Percentiles rank a stretch among this genome's conserved stretches.
phyloP scores from a whole-genome alignment of 805 yeast genomes.

The Myxozyma sirexii region DNA sequence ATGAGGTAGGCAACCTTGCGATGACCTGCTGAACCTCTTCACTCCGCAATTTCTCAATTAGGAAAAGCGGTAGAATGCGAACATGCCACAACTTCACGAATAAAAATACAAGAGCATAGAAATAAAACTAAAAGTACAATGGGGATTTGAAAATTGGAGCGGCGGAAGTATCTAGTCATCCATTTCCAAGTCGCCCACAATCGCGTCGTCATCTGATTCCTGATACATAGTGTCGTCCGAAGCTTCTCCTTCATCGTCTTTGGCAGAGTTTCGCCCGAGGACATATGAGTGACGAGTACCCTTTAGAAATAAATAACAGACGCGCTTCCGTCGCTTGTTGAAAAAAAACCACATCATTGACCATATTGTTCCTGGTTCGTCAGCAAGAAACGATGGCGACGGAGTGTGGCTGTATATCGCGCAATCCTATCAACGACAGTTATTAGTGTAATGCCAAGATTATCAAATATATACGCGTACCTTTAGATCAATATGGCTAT shows the following conservation, averaged over 20 bases:
- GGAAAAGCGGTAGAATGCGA: neutral
- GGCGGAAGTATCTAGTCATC: constrained; percentile 31
- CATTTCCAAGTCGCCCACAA: constrained; percentile 49
- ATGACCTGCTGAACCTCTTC: neutral
- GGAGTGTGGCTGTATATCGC: constrained; percentile 41
- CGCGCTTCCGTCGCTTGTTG: constrained; percentile 89
- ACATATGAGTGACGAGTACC: constrained; percentile 50
- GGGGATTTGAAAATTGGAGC: neutral
- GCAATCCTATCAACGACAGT: constrained; percentile 17
- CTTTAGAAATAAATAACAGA: constrained; percentile 77
- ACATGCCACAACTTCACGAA: neutral
- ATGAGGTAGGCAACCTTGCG: constrained; percentile 6
- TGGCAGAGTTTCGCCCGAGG: constrained; percentile 43
- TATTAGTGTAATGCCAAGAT: neutral
- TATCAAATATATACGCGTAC: constrained; percentile 39
- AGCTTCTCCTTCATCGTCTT: constrained; percentile 42
- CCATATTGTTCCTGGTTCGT: constrained; percentile 66
- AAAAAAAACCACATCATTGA: constrained; percentile 87
- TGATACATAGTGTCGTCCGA: constrained; percentile 25
- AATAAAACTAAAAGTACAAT: neutral
- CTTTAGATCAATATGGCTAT: constrained; percentile 77
- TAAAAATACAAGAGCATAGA: neutral
- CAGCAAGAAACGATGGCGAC: constrained; percentile 64
- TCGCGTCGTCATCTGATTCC: constrained; percentile 39
- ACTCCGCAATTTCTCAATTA: neutral